Conservation (phyloP, 1,284 basidiomycete genomes). For the Malassezia nana region DNA sequence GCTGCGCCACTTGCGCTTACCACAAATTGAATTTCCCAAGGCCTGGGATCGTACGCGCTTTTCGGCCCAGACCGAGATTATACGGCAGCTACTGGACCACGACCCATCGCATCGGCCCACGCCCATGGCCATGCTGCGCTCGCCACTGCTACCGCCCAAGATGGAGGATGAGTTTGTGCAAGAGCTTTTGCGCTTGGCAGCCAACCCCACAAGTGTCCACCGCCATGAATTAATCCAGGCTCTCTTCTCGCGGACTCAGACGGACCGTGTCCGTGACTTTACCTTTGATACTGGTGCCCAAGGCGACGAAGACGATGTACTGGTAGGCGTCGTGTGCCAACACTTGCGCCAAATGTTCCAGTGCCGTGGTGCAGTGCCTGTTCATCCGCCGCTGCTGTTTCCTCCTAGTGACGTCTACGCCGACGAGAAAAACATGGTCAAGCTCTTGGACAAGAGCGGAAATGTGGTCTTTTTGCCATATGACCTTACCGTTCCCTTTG, state of each 20-base stretch:
- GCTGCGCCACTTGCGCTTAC: constrained; percentile 65
- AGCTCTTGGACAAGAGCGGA: constrained; percentile 61
- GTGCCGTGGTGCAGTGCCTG: constrained; percentile 77
- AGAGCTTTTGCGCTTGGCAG: constrained; percentile 66
- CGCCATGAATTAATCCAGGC: constrained; percentile 38
- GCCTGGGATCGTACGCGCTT: constrained; percentile 59
- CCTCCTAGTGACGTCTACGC: constrained; percentile 61
- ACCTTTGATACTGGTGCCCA: constrained; percentile 69
- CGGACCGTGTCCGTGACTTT: constrained; percentile 60
- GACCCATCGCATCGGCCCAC: constrained; percentile 70
- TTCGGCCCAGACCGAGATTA: constrained; percentile 56
- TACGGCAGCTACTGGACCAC: constrained; percentile 71
- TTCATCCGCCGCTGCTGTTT: constrained; percentile 70
- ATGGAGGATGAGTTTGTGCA: constrained; percentile 76
- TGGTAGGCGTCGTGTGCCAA: constrained; percentile 69
- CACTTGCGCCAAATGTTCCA: constrained; percentile 67
- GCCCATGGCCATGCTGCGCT: constrained; percentile 73
- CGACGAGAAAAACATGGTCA: constrained; percentile 72
- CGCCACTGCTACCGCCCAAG: constrained; percentile 62
- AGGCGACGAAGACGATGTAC: constrained; percentile 60
- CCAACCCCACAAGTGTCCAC: constrained; percentile 50
- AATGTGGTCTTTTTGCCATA: constrained; percentile 46
- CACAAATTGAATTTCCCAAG: constrained; percentile 63
- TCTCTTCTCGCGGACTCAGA: constrained; percentile 50
- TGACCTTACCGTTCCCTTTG: constrained; percentile 62